Base-by-base conservation (phyloP, 2,329 filamentous ascomycete genomes). In the Penicillium sp. region DNA sequence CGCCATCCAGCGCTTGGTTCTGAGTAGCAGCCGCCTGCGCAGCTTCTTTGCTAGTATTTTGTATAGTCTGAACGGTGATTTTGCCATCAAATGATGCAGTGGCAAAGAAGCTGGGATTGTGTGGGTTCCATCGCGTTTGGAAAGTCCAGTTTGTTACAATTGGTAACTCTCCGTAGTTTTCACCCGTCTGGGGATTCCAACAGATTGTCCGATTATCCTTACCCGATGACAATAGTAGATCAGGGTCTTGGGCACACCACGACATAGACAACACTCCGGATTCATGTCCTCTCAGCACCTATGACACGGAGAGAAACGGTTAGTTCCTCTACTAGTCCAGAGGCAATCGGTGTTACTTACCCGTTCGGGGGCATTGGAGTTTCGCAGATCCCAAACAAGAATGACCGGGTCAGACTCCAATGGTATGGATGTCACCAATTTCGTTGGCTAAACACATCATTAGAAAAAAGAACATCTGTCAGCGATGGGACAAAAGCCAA, bases 111-210 rank as follows among this genome's bases (percentile, higher is more conserved):
- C 87, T 90, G 11, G 94, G 93, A 72, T 99, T 96, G 64, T 90
- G 86, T 28, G 94, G 94, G 71, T 96, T 92, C 82, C 95, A 97
- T 60, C 88, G 84, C 5, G 94, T 96, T 70, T 93, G 87, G 79
- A 99, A 99, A 5, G 92, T 96, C 93, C 94, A 99, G 74, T 97
- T 99, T n/a, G 93, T 97, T 54, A 96, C 92, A 66, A 97, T 91
- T 4, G 93, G 92, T 68, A 97, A 93, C 74, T 97, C 93, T 62
- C 95, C 94, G 61, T 91, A 88, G 12, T 84, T 81, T 69, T 94
- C 85, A 53, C 93, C 93, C 2, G 89, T 96, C 67, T 94, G 89
- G 1, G 94, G 91, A 73, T 97, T 97, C 94, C 95, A 99, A 60
- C 94, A 86, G 59, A 99, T 83, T 2, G 92, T 97, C 65, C 90